Base-by-base conservation (phyloP, 768 basidiomycete species). In the Hebeloma cylindrosporum region DNA sequence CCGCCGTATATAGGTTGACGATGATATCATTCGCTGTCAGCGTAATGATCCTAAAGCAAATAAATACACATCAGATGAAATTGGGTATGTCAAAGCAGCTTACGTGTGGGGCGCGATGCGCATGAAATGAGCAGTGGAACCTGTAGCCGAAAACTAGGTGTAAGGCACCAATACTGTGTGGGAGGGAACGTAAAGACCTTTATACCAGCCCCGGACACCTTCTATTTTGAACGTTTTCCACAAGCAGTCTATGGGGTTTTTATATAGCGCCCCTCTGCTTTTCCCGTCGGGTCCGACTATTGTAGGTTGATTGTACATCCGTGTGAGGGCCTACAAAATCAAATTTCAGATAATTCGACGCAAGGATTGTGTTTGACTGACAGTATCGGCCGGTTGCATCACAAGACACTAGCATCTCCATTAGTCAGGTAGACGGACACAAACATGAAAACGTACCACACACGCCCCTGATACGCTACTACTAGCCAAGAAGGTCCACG, bases 271-370 rank as follows among this genome's bases (percentile, higher is more conserved):
- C 9, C 93, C 94, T 50, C 80, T 77, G 21, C 79, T 61, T 54
- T 71, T 82, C 25, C 93, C 93, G 54, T 86, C 75, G 2, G 86
- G 82, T 27, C 82, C 74, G 33, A 69, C 69, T 53, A 73, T 73
- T 0, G 91, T 93, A 7, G 91, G 88, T 72, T 95, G 96, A 60
- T 97, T 97, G 65, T 98, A 99, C 78, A 98, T 83, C 45, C 96
- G 78, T 5, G 96, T 98, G 37, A 98, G 66, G 38, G 89, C 86
- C 81, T 90, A 56, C 13, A 43, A 45, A 3, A 32, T 22, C 31
- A n/a, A 29, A 28, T 23, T 23, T 45, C 30, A 43, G 33, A 25
- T 17, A 48, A 33, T 56, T 25, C 52, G 30, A 30, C 28, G 20
- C 18, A 9, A 32, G 14, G 23, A 25, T 21, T 4, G 37, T 11